Percentiles rank a stretch among this genome's conserved stretches.
Evolutionary conservation across 768 basidiomycete genomes (phyloP).

Genomic region (Punctularia strigosozonata): DNA sequence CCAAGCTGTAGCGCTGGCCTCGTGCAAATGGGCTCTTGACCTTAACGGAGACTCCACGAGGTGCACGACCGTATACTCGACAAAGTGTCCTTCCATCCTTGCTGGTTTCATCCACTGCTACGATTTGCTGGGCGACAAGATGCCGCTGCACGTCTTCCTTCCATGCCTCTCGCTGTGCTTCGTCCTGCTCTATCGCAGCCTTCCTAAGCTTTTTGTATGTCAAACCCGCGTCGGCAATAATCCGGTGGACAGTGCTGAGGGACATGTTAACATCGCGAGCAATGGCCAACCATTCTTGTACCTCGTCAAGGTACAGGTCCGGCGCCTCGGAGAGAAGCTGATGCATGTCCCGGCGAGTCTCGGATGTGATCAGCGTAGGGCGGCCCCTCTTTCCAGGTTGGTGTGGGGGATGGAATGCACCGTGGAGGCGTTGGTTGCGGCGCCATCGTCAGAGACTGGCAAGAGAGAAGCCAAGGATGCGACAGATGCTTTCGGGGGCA

Average conservation of each 20-base stretch:
- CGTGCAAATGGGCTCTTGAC: constrained; percentile 11
- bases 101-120: constrained; percentile 18
- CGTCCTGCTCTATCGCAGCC: constrained; percentile 10
- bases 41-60: constrained; percentile 8
- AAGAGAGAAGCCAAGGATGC: background rate
- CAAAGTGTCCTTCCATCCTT: constrained; percentile 18
- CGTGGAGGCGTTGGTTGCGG: background rate
- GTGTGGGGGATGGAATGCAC: background rate
- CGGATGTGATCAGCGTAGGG: too few species aligned
- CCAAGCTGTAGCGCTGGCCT: constrained; percentile 14
- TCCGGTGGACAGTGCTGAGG: background rate
- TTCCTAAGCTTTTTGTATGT: constrained; percentile 14
- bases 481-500: background rate
- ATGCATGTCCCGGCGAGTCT: background rate
- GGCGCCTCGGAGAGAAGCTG: background rate
- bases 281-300: background rate
- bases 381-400: too few species aligned
- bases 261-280: background rate
- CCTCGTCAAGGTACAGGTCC: background rate
- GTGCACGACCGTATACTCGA: constrained; percentile 15
- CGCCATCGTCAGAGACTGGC: background rate
- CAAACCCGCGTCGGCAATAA: background rate
- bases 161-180: constrained; percentile 6
- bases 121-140: constrained; percentile 11
- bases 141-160: constrained; percentile 5